Base-by-base conservation (phyloP, 805 yeast species). In the Nadsonia fulvescens region DNA sequence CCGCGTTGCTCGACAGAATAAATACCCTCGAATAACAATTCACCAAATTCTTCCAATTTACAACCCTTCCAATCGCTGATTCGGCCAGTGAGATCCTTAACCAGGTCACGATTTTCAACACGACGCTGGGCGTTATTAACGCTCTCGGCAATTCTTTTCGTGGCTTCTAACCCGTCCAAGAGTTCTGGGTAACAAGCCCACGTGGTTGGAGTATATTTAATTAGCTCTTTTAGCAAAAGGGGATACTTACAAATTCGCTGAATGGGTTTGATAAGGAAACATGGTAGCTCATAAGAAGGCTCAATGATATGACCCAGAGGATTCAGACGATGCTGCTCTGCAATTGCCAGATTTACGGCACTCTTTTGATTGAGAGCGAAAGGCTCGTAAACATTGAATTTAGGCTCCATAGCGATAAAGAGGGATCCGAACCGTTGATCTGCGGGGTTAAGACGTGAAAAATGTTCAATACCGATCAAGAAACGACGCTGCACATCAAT, bases 231-330 rank as follows among this genome's bases (percentile, higher is more conserved):
- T 21, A 89, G 52, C 25, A 89, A 57, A 27, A 89, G 53, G 2
- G 96, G 98, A 49, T 89, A 89, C 47, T 83, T 79, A 59, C 94
- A 79, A n/a, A 89, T 61, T 36, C 99, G 65, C 55, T 89, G 99
- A 19, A 89, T 79, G 0, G 99, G 99, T 47, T 86, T 89, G 39
- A 89, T 67, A 21, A 89, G 59, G 49, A 78, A 78, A 26, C 86
- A 71, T 45, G 78, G 96, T 28, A 89, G 58, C 48, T 86, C 98
- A 44, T 82, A 71, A 22, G 79, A 75, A 14, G 89, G 86, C 36
- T 72, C 86, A 32, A 83, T 68, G 20, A 82, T 51, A 12, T 54
- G 44, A 4, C 74, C 59, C 12, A 70, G 59, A 32, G 61, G 61
- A 24, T 45, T 52, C 28, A 81, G 59, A 37, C 66, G 66, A 4